Evolutionary conservation across 164 flowering plant species (phyloP), one percentile per base, ranked within the genome.

Genomic region (Chimonanthus praecox): DNA sequence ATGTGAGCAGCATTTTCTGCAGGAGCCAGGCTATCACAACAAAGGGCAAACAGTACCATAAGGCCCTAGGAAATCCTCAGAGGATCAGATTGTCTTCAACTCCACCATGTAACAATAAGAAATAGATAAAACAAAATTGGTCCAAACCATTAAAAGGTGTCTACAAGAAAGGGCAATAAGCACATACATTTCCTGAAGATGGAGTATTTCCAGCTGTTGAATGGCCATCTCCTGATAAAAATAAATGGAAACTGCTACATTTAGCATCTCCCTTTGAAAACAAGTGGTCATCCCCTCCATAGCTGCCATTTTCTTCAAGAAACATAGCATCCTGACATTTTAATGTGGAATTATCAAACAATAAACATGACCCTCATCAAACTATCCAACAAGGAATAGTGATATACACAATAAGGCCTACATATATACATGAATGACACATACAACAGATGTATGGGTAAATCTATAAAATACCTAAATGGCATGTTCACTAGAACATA

Each of bases 141-240:
- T 54, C 4, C 16, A n/a, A 54, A 13, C 11, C n/a, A 54, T 54
- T 11, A 13, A 54, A 58, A n/a, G 4, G 50, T 44, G 49, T 18
- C 63, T 5, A 2, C 3, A 3, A 65, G 48, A 58, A 65, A 47
- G 7, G 61, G 33, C 47, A 20, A 47, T 1, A 69, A 65, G 9
- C 71, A 76, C 87, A 79, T 84, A 90, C 92, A 80, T 85, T 83
- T 69, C 68, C 82, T 50, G 82, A 64, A 72, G 88, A 74, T 47
- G 80, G 74, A 77, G 82, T 58, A 46, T 47, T 65, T 74, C 78
- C 86, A 67, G 61, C 54, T 9, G 80, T 75, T 70, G 87, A 77
- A 77, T 67, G 71, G 49, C 80, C 87, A 47, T 84, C 86, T 48
- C 90, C 92, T 8, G 97, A 89, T 78, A 90, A 80, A 74, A 83